These are phyloP conservation scores for Macrocybe gigantea DNA, from an alignment of 768 basidiomycete genomes.

Conservation along the genomic window DNA sequence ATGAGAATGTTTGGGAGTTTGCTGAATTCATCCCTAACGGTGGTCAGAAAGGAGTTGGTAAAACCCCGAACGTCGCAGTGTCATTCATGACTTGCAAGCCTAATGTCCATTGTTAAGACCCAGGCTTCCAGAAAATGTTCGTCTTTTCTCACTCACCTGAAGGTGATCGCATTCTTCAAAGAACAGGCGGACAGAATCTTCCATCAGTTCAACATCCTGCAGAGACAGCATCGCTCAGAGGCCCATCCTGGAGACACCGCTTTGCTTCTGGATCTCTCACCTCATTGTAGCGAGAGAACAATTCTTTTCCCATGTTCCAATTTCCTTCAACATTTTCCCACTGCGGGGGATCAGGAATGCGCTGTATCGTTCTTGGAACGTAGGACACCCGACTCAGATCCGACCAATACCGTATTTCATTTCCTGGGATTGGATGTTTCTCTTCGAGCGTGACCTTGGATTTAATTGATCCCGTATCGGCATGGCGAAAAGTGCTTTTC, in stretches of 20 bases:
- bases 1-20: constrained; percentile 57
- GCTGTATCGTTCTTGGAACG: constrained; percentile 59
- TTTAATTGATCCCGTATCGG: constrained; percentile 16
- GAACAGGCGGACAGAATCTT: constrained; percentile 57
- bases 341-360: constrained; percentile 50
- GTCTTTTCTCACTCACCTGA: constrained; percentile 44
- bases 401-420: constrained; percentile 55
- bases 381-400: constrained; percentile 64
- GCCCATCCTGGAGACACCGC: not conserved
- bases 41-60: constrained; percentile 47
- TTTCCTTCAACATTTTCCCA: constrained; percentile 49
- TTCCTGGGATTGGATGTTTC: no score
- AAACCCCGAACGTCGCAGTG: constrained; percentile 63
- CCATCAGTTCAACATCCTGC: constrained; percentile 63
- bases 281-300: constrained; percentile 49
- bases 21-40: constrained; percentile 62
- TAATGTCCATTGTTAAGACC: constrained; percentile 24
- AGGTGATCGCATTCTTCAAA: constrained; percentile 73
- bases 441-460: no score
- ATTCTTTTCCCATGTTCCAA: constrained; percentile 49
- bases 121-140: not conserved
- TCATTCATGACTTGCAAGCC: constrained; percentile 69
- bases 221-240: not conserved
- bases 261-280: constrained; percentile 24
- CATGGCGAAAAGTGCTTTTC: constrained; percentile 47